These are phyloP conservation scores for Brassica hybrid DNA, from an alignment of 441 rosid genomes.

Conservation along the genomic window DNA sequence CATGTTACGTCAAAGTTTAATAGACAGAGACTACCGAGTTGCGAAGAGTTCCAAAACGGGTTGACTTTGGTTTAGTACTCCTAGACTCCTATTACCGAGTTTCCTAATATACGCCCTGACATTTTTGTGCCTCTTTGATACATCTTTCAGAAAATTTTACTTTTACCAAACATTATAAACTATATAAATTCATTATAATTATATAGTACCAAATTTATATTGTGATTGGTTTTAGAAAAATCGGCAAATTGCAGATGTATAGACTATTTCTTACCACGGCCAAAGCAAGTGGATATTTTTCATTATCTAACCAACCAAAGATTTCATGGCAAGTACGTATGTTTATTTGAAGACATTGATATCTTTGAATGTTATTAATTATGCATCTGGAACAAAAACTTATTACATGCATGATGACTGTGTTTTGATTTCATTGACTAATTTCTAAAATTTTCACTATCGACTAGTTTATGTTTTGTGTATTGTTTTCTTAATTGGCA, in stretches of 20 bases:
- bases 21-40: not conserved
- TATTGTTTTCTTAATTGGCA: too few relatives aligned
- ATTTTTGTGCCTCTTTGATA: not conserved
- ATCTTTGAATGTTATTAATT: not conserved
- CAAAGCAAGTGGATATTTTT: too few relatives aligned
- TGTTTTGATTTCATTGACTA: not conserved
- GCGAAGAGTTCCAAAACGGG: not conserved
- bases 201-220: too few relatives aligned
- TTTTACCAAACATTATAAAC: not conserved
- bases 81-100: too few relatives aligned
- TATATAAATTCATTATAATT: not conserved
- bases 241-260: not conserved
- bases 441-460: too few relatives aligned
- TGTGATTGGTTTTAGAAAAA: not conserved
- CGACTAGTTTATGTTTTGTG: too few relatives aligned
- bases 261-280: not conserved
- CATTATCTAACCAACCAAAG: too few relatives aligned
- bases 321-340: too few relatives aligned
- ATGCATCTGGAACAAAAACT: not conserved
- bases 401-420: not conserved
- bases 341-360: too few relatives aligned
- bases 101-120: not conserved
- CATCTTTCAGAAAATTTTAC: not conserved
- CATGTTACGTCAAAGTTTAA: not conserved
- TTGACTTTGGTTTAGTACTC: not conserved